Evolutionary conservation across 371 early-diverging fungal species (phyloP), one percentile per base, ranked within the genome.

Genomic region (Nematocida sp.): DNA sequence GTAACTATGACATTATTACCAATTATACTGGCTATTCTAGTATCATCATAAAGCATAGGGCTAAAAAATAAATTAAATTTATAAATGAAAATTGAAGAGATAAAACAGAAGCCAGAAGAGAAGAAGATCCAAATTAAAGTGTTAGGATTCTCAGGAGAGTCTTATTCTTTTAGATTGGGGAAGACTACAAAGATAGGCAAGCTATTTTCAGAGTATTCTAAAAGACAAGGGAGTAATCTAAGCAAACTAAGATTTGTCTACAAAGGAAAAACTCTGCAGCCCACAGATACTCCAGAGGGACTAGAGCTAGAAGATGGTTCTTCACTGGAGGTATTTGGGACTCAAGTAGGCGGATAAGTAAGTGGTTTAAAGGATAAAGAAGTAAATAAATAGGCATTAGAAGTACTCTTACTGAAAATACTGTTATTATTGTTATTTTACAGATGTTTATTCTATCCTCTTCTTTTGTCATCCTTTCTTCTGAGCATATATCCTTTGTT

Each of bases 1-100:
- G 74, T 70, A 70, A 70, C 74, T 70, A 70, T 70, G 74, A 70
- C 74, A 40, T 40, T 37, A 48, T 21, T 35, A 35, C 60, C 62
- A 25, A 70, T 32, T 25, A 25, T 13, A 43, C 46, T 31, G 46
- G 74, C 31, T 46, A 61, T 15, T 21, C n/a, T 25, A 15, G 21
- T 32, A n/a, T 70, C 74, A 70, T 70, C 74, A 70, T 52, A 45
- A 70, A 70, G 45, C 64, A 63, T 32, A 61, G 49, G 74, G 60
- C 21, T 38, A 31, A 43, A 57, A 60, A 60, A 48, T n/a, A 31
- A 58, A 34, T n/a, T n/a, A 38, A 57, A 57, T 13, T 21, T 23
- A 38, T 23, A 58, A 45, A 66, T 45, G 49, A 66, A 58, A 19
- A 57, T 48, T 11, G 27, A 57, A 57, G 47, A 58, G 43, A 32